Percentiles rank a stretch among this genome's conserved stretches.
These are phyloP conservation scores for Mucuna pruriens DNA, from an alignment of 306 rosid genomes.

Conservation along the genomic window DNA sequence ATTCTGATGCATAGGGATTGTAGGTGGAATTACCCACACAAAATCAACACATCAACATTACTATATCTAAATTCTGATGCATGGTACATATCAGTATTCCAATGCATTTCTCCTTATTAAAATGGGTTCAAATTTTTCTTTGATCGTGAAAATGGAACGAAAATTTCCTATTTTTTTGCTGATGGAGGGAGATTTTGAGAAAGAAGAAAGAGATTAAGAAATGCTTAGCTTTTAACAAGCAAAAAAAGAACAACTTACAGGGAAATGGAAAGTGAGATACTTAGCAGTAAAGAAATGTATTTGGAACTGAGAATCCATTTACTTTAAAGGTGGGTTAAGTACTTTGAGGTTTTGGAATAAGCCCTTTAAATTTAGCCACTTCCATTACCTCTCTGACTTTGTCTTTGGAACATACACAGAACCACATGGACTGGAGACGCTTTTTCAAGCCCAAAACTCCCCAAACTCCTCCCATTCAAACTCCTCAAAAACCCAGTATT, in stretches of 20 bases:
- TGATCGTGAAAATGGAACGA: not conserved
- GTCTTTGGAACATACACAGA: not conserved
- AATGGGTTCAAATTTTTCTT: not conserved
- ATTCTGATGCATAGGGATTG: no score
- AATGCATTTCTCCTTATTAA: no score
- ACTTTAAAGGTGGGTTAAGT: constrained; percentile 78
- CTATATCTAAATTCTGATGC: no score
- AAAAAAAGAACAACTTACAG: not conserved
- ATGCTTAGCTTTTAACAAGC: not conserved
- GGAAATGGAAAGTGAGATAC: not conserved
- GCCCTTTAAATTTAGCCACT: constrained; percentile 55
- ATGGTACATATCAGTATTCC: no score
- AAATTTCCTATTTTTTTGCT: not conserved
- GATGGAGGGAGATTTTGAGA: not conserved
- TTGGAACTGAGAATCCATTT: constrained; percentile 75
- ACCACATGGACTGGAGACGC: constrained; percentile 55
- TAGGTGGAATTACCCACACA: no score
- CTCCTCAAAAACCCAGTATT: constrained; percentile 44
- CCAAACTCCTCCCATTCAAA: not conserved
- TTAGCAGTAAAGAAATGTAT: constrained; percentile 43
- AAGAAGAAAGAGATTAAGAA: not conserved
- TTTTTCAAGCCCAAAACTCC: constrained; percentile 52
- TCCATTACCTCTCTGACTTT: not conserved
- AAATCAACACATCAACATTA: no score
- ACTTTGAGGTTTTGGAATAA: constrained; percentile 80